Conservation (phyloP, 345 rosid species). For the Hibiscus mutabilis region DNA sequence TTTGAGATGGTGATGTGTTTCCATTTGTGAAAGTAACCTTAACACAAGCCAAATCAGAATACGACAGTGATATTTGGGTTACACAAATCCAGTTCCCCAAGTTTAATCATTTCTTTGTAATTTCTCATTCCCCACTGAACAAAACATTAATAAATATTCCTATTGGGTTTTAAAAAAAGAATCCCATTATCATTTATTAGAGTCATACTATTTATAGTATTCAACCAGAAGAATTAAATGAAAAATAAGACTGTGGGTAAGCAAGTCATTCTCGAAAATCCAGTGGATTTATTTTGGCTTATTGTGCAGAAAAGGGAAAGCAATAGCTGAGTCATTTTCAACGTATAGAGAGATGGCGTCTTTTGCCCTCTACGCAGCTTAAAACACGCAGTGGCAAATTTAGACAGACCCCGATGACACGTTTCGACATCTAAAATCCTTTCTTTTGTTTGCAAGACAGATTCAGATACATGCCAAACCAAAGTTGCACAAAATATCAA, state of each 20-base stretch:
- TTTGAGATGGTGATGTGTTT: conserved; percentile 4
- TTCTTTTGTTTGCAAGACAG: conserved; percentile 11
- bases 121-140: background rate
- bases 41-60: conserved; percentile 4
- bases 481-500: background rate
- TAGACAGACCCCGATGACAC: conserved; percentile 29
- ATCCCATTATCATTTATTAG: conserved; percentile 4
- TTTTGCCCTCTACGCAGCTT: conserved; percentile 57
- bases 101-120: conserved; percentile 2
- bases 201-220: conserved; percentile 9
- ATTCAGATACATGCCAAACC: conserved; percentile 15
- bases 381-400: conserved; percentile 41
- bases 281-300: conserved; percentile 20
- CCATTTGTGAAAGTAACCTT: conserved; percentile 8
- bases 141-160: too few relatives aligned
- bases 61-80: background rate
- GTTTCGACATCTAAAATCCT: conserved; percentile 24
- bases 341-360: conserved; percentile 42
- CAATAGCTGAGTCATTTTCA: conserved; percentile 38
- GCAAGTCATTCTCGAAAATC: conserved; percentile 20
- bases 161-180: too few relatives aligned
- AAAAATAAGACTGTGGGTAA: conserved; percentile 17
- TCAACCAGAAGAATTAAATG: background rate
- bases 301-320: conserved; percentile 16
- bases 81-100: conserved; percentile 6